Evolutionary conservation across 805 yeast species (phyloP).

Genomic region (Suhomyces sp.): DNA sequence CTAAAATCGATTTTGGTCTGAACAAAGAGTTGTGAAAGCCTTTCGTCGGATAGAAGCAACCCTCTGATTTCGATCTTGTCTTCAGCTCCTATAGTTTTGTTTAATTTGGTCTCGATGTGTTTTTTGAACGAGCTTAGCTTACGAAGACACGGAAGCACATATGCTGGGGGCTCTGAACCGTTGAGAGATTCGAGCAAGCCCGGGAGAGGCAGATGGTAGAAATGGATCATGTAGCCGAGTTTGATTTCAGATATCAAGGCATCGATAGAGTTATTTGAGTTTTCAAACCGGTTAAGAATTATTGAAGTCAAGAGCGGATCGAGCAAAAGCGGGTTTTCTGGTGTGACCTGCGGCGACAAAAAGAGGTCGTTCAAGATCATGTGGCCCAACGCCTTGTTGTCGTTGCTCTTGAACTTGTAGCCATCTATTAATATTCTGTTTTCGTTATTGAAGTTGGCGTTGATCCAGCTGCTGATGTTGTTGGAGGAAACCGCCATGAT

Average conservation of each 20-base stretch:
- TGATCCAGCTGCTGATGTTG: conserved; percentile 38
- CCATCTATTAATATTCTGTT: conserved; percentile 26
- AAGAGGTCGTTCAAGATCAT: conserved; percentile 33
- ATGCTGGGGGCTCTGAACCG: conserved; percentile 2
- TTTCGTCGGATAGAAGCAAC: conserved; percentile 15
- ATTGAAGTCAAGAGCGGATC: conserved; percentile 18
- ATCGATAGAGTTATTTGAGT: conserved; percentile 42
- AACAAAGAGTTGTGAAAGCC: conserved; percentile 13
- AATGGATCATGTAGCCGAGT: conserved; percentile 37
- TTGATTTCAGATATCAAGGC: conserved; percentile 36
- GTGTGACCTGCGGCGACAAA: conserved; percentile 19
- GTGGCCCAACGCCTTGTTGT: conserved; percentile 31
- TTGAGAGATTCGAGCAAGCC: conserved; percentile 15
- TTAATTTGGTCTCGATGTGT: conserved; percentile 23
- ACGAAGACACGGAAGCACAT: conserved; percentile 24
- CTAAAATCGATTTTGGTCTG: conserved; percentile 19
- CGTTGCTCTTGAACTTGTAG: conserved; percentile 31
- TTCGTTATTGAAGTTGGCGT: conserved; percentile 29
- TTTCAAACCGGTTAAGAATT: conserved; percentile 32
- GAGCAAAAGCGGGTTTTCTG: conserved; percentile 7
- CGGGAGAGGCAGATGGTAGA: conserved; percentile 37
- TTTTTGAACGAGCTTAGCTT: conserved; percentile 37
- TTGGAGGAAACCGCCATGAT: conserved; percentile 35
- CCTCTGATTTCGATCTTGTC: conserved; percentile 13
- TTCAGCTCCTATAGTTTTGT: conserved; percentile 2